These are phyloP conservation scores for Citrus hindsii DNA, from an alignment of 345 rosid genomes.

Conservation along the genomic window DNA sequence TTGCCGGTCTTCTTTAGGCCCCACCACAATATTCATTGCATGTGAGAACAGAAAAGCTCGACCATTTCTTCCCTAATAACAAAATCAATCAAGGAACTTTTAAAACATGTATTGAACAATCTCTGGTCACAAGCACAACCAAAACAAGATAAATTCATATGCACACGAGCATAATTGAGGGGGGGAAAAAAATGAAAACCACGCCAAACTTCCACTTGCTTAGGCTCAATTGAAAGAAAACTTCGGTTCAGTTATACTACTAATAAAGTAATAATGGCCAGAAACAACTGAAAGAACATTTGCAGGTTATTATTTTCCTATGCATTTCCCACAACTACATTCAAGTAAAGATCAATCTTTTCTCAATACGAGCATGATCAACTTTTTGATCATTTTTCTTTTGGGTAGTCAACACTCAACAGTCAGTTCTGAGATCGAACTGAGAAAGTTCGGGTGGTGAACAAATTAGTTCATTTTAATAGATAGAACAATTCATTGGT, in stretches of 20 bases:
- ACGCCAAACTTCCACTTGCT: background rate
- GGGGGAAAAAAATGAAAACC: too few relatives aligned
- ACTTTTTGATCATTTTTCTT: background rate
- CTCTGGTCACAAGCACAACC: background rate
- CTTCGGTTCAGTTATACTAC: background rate
- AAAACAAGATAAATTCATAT: background rate
- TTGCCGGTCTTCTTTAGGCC: constrained; percentile 38
- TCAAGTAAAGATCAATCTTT: background rate
- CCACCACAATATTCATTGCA: constrained; percentile 32
- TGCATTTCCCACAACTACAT: background rate
- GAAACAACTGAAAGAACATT: background rate
- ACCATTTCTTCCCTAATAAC: constrained; percentile 34
- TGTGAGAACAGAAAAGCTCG: constrained; percentile 42
- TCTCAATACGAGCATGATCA: background rate
- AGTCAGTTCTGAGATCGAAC: background rate
- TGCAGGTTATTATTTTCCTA: background rate
- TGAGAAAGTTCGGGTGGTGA: background rate
- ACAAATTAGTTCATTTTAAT: background rate
- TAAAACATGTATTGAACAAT: background rate
- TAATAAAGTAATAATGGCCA: background rate
- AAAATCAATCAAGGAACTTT: background rate
- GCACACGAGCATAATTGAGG: background rate
- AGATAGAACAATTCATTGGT: background rate
- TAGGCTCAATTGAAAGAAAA: background rate
- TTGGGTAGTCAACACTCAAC: background rate